A percentile compares a stretch with the other conserved stretches of the same genome.
Evolutionary conservation across 2,329 filamentous ascomycete species (phyloP).

Genomic region (Ophiocordyceps polyrhachis-furcata): DNA sequence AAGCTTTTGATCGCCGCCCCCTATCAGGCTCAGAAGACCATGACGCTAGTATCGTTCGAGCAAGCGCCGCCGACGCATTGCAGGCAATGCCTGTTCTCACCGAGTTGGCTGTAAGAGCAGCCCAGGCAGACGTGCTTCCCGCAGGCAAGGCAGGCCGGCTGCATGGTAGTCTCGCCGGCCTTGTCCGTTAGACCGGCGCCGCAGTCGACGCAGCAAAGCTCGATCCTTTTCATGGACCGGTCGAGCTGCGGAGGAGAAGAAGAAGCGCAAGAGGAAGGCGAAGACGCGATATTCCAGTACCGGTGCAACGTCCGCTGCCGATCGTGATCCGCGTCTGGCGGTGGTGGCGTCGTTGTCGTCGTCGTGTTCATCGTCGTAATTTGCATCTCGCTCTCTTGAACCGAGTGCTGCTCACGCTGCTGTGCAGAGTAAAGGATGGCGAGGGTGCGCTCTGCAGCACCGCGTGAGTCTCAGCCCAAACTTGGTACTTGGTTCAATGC

Average conservation of each 20-base stretch:
- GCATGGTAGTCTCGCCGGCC: neutral
- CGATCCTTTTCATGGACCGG: constrained; percentile 1
- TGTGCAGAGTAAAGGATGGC: constrained; percentile 39
- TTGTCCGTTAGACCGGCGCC: constrained; percentile 9
- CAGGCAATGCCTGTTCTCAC: constrained; percentile 32
- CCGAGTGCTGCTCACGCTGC: constrained; percentile 10
- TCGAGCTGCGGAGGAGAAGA: constrained; percentile 6
- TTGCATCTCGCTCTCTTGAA: neutral
- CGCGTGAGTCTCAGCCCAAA: constrained; percentile 5
- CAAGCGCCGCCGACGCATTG: constrained; percentile 25
- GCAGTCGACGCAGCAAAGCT: constrained; percentile 35
- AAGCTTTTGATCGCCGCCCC: neutral
- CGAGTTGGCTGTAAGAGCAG: constrained; percentile 40
- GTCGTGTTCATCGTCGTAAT: neutral
- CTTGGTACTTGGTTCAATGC: neutral
- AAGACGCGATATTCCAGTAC: constrained; percentile 38
- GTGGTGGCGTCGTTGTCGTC: neutral
- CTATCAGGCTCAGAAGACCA: constrained; percentile 6
- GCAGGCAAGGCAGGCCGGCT: constrained; percentile 27
- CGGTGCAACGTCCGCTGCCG: constrained; percentile 28
- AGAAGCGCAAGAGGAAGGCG: constrained; percentile 11
- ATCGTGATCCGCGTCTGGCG: neutral
- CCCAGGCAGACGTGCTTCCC: constrained; percentile 37
- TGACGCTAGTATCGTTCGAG: constrained; percentile 5
- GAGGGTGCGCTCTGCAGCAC: constrained; percentile 32